Conservation (phyloP, 1,284 basidiomycete species). For the Trichosporon sp. region DNA sequence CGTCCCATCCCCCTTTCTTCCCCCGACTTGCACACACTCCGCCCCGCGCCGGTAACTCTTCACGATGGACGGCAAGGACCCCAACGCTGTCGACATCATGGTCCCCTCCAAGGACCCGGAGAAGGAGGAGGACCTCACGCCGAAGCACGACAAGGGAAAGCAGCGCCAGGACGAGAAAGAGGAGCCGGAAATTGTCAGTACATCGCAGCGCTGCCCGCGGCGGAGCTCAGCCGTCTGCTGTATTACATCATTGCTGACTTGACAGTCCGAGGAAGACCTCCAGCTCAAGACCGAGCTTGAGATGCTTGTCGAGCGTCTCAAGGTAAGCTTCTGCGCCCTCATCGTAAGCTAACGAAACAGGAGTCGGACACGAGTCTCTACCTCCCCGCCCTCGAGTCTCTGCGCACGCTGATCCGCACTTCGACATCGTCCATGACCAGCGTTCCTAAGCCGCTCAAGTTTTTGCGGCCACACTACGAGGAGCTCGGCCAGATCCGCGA, state of each 20-base stretch:
- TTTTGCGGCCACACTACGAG: constrained; percentile 91
- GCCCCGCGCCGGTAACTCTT: not conserved
- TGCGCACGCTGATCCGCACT: constrained; percentile 89
- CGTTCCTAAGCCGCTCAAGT: constrained; percentile 98
- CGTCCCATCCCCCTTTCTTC: not conserved
- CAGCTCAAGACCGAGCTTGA: constrained; percentile 94
- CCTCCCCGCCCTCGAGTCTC: constrained; percentile 84
- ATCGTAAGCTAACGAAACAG: constrained; percentile 52
- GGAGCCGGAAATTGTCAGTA: constrained; percentile 66
- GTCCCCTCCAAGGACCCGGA: constrained; percentile 52
- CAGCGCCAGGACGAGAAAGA: constrained; percentile 51
- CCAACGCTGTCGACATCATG: constrained; percentile 41
- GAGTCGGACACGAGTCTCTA: constrained; percentile 83
- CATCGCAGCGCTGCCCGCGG: too few relatives aligned
- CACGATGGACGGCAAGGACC: constrained; percentile 29
- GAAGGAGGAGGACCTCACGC: constrained; percentile 50
- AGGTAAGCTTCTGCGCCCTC: constrained; percentile 55
- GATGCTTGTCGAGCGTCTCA: constrained; percentile 92
- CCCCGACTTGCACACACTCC: not conserved
- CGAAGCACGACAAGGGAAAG: constrained; percentile 49
- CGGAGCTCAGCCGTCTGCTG: not conserved
- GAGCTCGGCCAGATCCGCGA: constrained; percentile 78
- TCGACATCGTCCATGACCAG: constrained; percentile 99
- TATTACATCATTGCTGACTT: constrained; percentile 11
- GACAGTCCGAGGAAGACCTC: constrained; percentile 87